Evolutionary conservation across 2,329 filamentous ascomycete genomes (phyloP), one percentile per base, ranked within the genome.

Genomic region (Pseudogymnoascus sp.): DNA sequence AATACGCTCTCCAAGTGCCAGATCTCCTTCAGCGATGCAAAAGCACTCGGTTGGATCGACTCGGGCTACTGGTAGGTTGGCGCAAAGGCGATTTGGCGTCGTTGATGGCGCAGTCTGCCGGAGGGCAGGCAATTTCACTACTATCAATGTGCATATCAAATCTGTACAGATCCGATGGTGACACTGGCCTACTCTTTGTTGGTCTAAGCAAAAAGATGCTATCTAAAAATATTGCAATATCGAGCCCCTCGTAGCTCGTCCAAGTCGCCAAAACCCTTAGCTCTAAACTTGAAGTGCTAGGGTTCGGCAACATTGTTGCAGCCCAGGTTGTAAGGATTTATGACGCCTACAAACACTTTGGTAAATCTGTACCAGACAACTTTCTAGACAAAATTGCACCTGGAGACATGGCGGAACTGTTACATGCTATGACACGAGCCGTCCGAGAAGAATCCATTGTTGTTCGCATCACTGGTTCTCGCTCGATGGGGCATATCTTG

Each of bases 51-150:
- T 7, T 65, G 14, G 43, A 60, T 41, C 64, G 67, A n/a, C 61
- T 68, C 2, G 65, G 65, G 0, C 25, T 68, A 16, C 34, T 62
- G 6, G 43, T 68, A 19, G 67, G 67, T 14, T 68, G 67, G 67
- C 57, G 67, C 5, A 63, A 65, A 57, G 65, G 62, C 31, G 65
- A 66, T 51, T 10, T 63, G 4, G 66, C 65, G 14, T 67, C 66
- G 16, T 57, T 60, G 28, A 65, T 67, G 63, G 62, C 45, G 6
- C 45, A 51, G 23, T 51, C 21, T 28, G 45, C 45, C 0, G 45
- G 45, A 51, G 45, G 45, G 13, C 45, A 51, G 23, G 45, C 45
- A 4, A 51, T 51, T 28, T 51, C 45, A 28, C 45, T 51, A 28
- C 23, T 51, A 1, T 51, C 45, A 13, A 51, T 51, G 45, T 51